Percentiles rank a stretch among this genome's conserved stretches.
Evolutionary conservation across 176 grass and related monocot species (phyloP).

Genomic region (Melocanna baccifera): DNA sequence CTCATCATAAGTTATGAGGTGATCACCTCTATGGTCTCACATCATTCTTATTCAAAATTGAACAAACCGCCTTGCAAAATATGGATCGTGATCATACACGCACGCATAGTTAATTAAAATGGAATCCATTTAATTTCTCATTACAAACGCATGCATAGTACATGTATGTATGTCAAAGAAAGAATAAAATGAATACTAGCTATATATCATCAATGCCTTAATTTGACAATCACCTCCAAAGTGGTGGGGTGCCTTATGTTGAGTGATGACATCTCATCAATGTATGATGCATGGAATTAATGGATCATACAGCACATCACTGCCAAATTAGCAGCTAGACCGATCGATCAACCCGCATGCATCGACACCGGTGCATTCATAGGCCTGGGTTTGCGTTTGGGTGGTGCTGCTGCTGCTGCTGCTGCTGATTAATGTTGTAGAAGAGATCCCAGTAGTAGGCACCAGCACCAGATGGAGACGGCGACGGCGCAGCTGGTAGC

Average conservation of each 20-base stretch:
- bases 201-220: background rate
- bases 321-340: too few relatives aligned
- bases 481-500: background rate
- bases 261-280: background rate
- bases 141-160: background rate
- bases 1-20: too few relatives aligned
- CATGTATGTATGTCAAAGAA: background rate
- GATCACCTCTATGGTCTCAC: too few relatives aligned
- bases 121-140: background rate
- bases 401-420: background rate
- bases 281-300: background rate
- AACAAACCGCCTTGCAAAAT: background rate
- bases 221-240: constrained; percentile 16
- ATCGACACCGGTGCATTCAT: background rate
- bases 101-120: background rate
- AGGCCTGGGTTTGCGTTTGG: background rate
- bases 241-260: background rate
- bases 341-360: too few relatives aligned
- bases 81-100: background rate
- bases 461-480: background rate
- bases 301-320: too few relatives aligned
- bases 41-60: background rate
- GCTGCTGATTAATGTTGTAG: background rate
- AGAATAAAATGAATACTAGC: background rate
- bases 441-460: constrained; percentile 46